phyloP scores from a whole-genome alignment of 768 basidiomycete genomes.

The Tylopilus sp. region DNA sequence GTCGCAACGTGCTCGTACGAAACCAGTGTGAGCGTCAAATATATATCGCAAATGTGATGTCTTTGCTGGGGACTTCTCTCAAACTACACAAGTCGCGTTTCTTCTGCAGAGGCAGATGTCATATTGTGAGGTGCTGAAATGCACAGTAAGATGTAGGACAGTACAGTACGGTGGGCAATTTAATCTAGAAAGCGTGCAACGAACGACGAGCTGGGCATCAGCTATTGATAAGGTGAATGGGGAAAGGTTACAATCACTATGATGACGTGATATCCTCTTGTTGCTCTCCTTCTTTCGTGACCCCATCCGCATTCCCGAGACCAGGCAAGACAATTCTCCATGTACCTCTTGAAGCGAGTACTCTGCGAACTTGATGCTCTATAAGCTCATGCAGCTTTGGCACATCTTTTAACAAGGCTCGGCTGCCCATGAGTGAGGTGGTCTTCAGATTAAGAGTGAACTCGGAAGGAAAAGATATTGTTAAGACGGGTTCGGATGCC shows the following conservation, averaged over 20 bases:
- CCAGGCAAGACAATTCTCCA: constrained; percentile 73
- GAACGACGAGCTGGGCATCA: background rate
- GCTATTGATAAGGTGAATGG: background rate
- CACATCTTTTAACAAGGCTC: constrained; percentile 96
- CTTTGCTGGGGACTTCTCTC: too few relatives aligned
- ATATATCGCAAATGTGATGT: background rate
- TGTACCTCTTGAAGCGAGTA: constrained; percentile 54
- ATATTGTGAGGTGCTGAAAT: too few relatives aligned
- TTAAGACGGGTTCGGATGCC: constrained; percentile 56
- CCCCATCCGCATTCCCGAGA: constrained; percentile 37
- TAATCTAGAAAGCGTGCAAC: constrained; percentile 6
- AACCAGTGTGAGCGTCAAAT: background rate
- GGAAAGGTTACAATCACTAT: background rate
- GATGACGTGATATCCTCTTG: background rate
- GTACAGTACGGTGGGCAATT: constrained; percentile 2
- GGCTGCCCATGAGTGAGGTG: constrained; percentile 89
- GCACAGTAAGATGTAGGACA: background rate
- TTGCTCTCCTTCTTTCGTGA: constrained; percentile 29
- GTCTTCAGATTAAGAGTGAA: constrained; percentile 86
- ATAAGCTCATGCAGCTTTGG: constrained; percentile 97
- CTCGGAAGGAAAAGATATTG: constrained; percentile 75
- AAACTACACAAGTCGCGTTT: too few relatives aligned
- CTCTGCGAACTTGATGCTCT: constrained; percentile 72
- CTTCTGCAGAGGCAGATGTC: too few relatives aligned
- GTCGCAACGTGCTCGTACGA: background rate